Evolutionary conservation across 495 filamentous ascomycete species (phyloP).

Genomic region (Oidiodendron maius): DNA sequence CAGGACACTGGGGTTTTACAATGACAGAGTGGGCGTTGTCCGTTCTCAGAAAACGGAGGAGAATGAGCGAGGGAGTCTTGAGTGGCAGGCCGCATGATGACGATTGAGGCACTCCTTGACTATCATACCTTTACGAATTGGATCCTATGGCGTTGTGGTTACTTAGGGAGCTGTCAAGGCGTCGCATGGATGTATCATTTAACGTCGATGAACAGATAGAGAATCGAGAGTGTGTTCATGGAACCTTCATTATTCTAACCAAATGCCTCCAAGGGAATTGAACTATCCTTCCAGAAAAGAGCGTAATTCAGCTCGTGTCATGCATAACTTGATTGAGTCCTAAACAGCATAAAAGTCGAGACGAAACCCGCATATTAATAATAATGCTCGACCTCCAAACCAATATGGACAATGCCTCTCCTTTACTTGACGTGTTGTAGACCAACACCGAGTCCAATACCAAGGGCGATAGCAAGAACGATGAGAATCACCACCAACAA

Average conservation of each 20-base stretch:
- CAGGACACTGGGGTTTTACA: slow-evolving; percentile 54
- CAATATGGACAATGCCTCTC: too few relatives aligned
- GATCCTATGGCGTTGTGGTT: slow-evolving; percentile 9
- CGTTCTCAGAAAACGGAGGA: slow-evolving; percentile 40
- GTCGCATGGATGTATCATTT: not conserved
- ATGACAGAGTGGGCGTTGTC: slow-evolving; percentile 46
- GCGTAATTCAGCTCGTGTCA: too few relatives aligned
- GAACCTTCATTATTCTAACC: too few relatives aligned
- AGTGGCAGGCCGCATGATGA: slow-evolving; percentile 42
- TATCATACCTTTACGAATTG: too few relatives aligned
- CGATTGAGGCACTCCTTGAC: too few relatives aligned
- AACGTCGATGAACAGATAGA: not conserved
- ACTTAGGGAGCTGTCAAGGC: not conserved
- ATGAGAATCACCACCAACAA: slow-evolving; percentile 53
- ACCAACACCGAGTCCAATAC: slow-evolving; percentile 29
- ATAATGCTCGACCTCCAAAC: not conserved
- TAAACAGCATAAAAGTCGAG: not conserved
- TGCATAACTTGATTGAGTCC: not conserved
- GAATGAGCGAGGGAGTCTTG: slow-evolving; percentile 54
- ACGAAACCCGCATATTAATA: not conserved
- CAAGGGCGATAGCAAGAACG: slow-evolving; percentile 41
- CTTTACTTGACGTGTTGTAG: too few relatives aligned
- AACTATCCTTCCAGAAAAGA: too few relatives aligned
- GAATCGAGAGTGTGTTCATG: not conserved
- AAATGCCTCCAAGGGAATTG: too few relatives aligned